Evolutionary conservation across 108 stramenopile genomes (phyloP).

Genomic region (Skeletonema grethae): DNA sequence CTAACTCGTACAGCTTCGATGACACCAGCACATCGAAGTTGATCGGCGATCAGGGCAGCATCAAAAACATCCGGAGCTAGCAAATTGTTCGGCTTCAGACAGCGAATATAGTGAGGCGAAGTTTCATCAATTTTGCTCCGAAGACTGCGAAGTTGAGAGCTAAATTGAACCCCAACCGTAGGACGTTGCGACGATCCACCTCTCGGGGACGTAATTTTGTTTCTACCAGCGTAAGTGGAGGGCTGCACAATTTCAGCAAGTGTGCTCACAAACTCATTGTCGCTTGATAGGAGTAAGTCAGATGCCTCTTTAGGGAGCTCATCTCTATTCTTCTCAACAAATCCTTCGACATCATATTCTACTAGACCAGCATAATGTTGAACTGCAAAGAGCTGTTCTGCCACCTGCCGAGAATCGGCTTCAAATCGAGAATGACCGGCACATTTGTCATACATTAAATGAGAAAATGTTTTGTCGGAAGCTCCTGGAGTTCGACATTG

Average conservation of each 20-base stretch:
- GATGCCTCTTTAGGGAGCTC: constrained; percentile 85
- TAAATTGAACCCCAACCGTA: constrained; percentile 82
- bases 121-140: constrained; percentile 74
- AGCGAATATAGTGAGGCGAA: constrained; percentile 87
- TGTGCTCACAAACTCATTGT: constrained; percentile 49
- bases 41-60: constrained; percentile 74
- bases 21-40: constrained; percentile 86
- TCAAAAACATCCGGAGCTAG: constrained; percentile 72
- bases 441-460: constrained; percentile 65
- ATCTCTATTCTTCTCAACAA: constrained; percentile 93
- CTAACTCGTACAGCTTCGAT: constrained; percentile 87
- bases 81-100: constrained; percentile 86
- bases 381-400: constrained; percentile 65
- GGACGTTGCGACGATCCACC: constrained; percentile 42
- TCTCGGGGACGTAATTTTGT: constrained; percentile 15
- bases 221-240: constrained; percentile 5
- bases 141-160: constrained; percentile 65
- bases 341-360: constrained; percentile 81
- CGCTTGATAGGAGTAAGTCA: constrained; percentile 56
- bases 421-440: constrained; percentile 62
- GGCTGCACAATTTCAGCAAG: constrained; percentile 53
- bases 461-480: constrained; percentile 69
- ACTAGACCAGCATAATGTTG: constrained; percentile 91
- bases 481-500: constrained; percentile 75
- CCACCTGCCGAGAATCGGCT: constrained; percentile 64